phyloP scores from a whole-genome alignment of 2,329 filamentous ascomycete genomes.

The Elsinoe necatrix region DNA sequence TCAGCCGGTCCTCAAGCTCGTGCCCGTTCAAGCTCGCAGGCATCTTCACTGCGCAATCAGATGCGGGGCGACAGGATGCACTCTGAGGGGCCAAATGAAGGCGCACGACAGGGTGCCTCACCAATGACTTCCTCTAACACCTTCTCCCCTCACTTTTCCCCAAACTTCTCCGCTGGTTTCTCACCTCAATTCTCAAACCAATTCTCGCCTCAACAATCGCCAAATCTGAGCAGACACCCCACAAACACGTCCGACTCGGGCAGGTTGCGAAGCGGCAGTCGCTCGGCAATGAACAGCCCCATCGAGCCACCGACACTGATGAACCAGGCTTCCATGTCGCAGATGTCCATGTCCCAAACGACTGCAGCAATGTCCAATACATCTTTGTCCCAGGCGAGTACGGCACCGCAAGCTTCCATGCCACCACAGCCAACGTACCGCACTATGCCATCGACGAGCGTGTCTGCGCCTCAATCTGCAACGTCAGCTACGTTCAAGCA shows the following conservation, averaged over 20 bases:
- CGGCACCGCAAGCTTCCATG: conserved; percentile 18
- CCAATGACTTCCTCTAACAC: conserved; percentile 4
- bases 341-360: conserved; percentile 10
- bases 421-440: conserved; percentile 34
- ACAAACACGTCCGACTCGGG: background rate
- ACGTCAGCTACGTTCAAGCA: conserved; percentile 6
- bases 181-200: conserved; percentile 1
- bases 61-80: conserved; percentile 33
- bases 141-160: conserved; percentile 8
- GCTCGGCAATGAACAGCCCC: conserved; percentile 10
- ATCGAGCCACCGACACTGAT: conserved; percentile 4
- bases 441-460: conserved; percentile 23
- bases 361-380: conserved; percentile 7
- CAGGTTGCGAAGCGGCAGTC: background rate
- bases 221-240: conserved; percentile 16
- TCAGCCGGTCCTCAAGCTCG: conserved; percentile 35
- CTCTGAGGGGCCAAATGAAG: background rate
- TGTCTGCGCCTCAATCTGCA: conserved; percentile 3
- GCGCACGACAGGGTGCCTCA: background rate
- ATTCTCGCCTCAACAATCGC: conserved; percentile 25
- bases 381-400: background rate
- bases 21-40: conserved; percentile 48
- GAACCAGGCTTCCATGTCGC: conserved; percentile 7
- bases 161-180: conserved; percentile 4
- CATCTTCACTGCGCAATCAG: conserved; percentile 45